Base-by-base conservation (phyloP, 805 yeast genomes). In the Ogataea polymorpha region DNA sequence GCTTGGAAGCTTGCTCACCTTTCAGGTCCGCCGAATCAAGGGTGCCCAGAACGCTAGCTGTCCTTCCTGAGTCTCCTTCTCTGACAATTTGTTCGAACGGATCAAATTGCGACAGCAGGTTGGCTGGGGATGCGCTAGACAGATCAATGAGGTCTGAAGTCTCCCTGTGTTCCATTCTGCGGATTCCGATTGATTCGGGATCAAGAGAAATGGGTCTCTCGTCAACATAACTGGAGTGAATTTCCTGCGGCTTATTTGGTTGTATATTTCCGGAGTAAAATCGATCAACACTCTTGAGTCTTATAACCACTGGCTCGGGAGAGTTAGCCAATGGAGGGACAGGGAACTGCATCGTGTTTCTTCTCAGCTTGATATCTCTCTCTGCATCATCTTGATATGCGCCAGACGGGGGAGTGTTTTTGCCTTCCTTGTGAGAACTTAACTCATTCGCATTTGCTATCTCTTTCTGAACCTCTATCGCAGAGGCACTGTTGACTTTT, bases 321-420 rank as follows among this genome's bases (percentile, higher is more conserved):
- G 37, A 25, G 6, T 36, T 3, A 8, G 26, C 16, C 15, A 31
- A 18, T 2, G 17, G 34, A 4, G 21, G 12, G 15, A 50, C 29
- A 5, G 51, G 51, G 15, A 50, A 47, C n/a, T 42, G 49, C 45
- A 50, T 24, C 5, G 51, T 50, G 35, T 30, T 45, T 33, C 54
- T 40, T 38, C 51, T 37, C n/a, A 37, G 7, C 20, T 10, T 29
- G 5, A 7, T 15, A 2, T 18, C 14, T 32, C 35, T 3, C 14
- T 27, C 2, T 15, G 20, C 10, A 7, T 20, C 21, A 20, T 20
- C 9, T 20, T 20, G 21, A 20, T 20, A 20, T 20, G 9, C 21
- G 21, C 21, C 21, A 20, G 6, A 20, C 21, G 2, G 9, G 21
- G 8, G 21, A 20, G 8, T 6, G 2, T 20, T 20, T 20, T 6